Evolutionary conservation across 2,329 filamentous ascomycete genomes (phyloP).

Genomic region (Colletotrichum higginsianum): DNA sequence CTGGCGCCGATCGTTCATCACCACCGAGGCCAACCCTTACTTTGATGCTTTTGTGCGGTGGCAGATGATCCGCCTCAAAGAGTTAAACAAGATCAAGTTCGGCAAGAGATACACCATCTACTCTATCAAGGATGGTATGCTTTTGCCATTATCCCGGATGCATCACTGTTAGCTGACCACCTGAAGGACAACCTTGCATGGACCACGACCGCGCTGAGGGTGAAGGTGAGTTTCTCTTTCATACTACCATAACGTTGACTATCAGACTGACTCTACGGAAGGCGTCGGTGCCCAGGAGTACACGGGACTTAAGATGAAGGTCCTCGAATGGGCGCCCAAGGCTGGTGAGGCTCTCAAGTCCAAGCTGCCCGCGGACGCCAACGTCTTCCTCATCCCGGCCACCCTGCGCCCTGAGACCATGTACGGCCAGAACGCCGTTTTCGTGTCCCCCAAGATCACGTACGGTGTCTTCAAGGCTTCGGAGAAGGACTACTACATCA

Average conservation of each 20-base stretch:
- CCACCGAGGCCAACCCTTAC: conserved; percentile 95
- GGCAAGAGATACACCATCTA: conserved; percentile 95
- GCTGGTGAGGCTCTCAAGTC: conserved; percentile 80
- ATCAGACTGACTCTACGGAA: not conserved
- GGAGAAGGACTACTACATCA: conserved; percentile 85
- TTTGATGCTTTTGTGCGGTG: conserved; percentile 94
- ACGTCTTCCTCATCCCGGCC: conserved; percentile 91
- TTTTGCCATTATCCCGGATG: not conserved
- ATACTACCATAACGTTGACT: too few relatives aligned
- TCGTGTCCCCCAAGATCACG: conserved; percentile 89
- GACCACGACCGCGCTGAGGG: conserved; percentile 64
- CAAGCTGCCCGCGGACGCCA: conserved; percentile 83
- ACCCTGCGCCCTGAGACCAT: conserved; percentile 97
- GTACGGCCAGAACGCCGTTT: conserved; percentile 98
- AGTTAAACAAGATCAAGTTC: conserved; percentile 93
- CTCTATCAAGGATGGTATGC: conserved; percentile 73
- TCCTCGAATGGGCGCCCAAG: conserved; percentile 88
- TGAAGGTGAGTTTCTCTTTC: conserved; percentile 49
- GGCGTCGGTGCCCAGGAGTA: conserved; percentile 65
- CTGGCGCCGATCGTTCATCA: conserved; percentile 67
- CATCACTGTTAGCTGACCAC: not conserved
- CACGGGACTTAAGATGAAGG: conserved; percentile 90
- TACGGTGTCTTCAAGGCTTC: conserved; percentile 90
- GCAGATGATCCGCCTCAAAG: conserved; percentile 95
- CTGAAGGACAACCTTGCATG: conserved; percentile 69